phyloP scores from a whole-genome alignment of 345 rosid genomes.

The Atalantia buxifolia region DNA sequence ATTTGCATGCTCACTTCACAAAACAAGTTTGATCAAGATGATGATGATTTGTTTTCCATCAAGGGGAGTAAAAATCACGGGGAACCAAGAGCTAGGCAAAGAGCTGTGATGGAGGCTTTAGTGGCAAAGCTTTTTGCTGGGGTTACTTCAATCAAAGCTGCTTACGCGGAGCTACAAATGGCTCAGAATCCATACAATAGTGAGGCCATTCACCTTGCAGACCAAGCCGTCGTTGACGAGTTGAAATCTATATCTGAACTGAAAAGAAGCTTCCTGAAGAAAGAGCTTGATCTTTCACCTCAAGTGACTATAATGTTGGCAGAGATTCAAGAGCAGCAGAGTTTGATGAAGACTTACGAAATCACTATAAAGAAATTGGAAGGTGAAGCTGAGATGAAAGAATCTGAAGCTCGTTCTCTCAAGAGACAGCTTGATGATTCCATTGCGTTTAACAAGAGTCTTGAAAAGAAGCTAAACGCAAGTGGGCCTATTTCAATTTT shows the following conservation, averaged over 20 bases:
- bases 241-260: conserved; percentile 66
- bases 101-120: conserved; percentile 65
- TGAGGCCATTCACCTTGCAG: conserved; percentile 75
- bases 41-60: conserved; percentile 15
- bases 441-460: conserved; percentile 38
- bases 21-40: conserved; percentile 30
- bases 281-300: conserved; percentile 73
- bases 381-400: conserved; percentile 42
- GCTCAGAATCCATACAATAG: conserved; percentile 84
- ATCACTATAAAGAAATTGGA: conserved; percentile 76
- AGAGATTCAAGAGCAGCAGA: conserved; percentile 95
- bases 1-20: conserved; percentile 64
- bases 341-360: conserved; percentile 81
- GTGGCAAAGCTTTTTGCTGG: conserved; percentile 78
- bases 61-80: conserved; percentile 4
- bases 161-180: conserved; percentile 90
- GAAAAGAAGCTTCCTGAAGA: conserved; percentile 60
- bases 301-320: conserved; percentile 88
- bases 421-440: conserved; percentile 34
- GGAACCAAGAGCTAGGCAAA: conserved; percentile 30
- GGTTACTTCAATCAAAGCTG: conserved; percentile 77
- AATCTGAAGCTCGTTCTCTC: conserved; percentile 31
- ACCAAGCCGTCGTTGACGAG: conserved; percentile 84
- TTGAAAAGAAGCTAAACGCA: conserved; percentile 62
- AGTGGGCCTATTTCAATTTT: conserved; percentile 60